Conservation (phyloP, 2,329 filamentous ascomycete genomes). For the Ophiostoma populinum region DNA sequence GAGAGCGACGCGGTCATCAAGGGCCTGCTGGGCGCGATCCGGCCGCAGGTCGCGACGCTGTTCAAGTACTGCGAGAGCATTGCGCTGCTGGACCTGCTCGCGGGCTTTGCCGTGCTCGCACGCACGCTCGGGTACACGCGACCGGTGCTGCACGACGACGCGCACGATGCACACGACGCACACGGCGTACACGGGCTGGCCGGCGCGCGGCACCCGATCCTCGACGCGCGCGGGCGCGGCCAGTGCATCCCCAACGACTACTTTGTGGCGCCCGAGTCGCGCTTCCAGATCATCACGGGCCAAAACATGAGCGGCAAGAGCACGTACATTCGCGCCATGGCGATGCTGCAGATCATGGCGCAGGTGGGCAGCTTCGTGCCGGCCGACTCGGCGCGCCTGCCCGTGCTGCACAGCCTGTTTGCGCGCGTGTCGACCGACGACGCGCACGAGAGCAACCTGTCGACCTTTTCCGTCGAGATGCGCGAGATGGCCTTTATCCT, state of each 20-base stretch:
- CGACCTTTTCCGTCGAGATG: conserved; percentile 91
- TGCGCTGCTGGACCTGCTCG: conserved; percentile 72
- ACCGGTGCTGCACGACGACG: conserved; percentile 48
- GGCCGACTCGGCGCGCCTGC: conserved; percentile 64
- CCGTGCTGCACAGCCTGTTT: conserved; percentile 69
- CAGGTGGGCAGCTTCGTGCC: conserved; percentile 87
- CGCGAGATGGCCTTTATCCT: conserved; percentile 88
- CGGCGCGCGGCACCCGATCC: conserved; percentile 59
- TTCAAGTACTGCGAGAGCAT: conserved; percentile 79
- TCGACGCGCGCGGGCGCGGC: conserved; percentile 31
- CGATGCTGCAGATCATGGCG: conserved; percentile 79
- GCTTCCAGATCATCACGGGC: conserved; percentile 87
- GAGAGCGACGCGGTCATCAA: conserved; percentile 67
- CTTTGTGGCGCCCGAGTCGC: conserved; percentile 60
- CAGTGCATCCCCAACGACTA: conserved; percentile 80
- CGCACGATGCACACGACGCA: too few species aligned
- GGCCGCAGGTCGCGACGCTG: conserved; percentile 50
- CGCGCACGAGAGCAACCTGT: conserved; percentile 76
- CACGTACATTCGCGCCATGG: conserved; percentile 77
- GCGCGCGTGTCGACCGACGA: conserved; percentile 77
- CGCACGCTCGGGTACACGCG: conserved; percentile 39
- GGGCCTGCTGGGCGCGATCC: conserved; percentile 53
- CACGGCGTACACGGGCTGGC: conserved; percentile 55
- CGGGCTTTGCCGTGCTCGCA: conserved; percentile 57
- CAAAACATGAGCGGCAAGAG: conserved; percentile 98